Evolutionary conservation across 1,284 basidiomycete species (phyloP).

Genomic region (Meira miltonrushii): DNA sequence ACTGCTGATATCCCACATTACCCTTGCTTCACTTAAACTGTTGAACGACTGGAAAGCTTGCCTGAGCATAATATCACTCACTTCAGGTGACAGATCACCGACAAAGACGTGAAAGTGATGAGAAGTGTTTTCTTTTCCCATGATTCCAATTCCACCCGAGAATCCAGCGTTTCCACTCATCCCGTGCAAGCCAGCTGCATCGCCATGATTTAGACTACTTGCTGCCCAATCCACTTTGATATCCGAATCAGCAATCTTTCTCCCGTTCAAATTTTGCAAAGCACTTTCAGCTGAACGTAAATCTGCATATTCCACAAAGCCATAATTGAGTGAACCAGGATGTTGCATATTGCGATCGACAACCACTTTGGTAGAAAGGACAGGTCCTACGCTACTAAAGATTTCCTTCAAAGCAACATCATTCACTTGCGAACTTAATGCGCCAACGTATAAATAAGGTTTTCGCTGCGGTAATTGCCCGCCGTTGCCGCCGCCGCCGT

Average conservation of each 20-base stretch:
- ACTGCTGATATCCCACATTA: conserved; percentile 68
- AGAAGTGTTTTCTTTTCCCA: conserved; percentile 55
- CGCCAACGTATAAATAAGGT: conserved; percentile 7
- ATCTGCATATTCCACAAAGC: conserved; percentile 88
- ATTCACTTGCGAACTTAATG: conserved; percentile 6
- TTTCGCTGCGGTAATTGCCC: not conserved
- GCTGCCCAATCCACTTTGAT: conserved; percentile 52
- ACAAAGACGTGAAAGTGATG: conserved; percentile 93
- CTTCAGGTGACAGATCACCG: conserved; percentile 93
- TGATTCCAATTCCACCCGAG: not conserved
- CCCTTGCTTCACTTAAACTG: conserved; percentile 87
- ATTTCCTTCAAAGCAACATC: conserved; percentile 6
- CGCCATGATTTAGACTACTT: not conserved
- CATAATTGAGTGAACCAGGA: conserved; percentile 95
- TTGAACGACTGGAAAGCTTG: conserved; percentile 95
- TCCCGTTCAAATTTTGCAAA: conserved; percentile 88
- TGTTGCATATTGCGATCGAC: conserved; percentile 88
- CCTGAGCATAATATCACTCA: conserved; percentile 91
- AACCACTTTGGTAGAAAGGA: conserved; percentile 78
- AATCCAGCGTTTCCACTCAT: not conserved
- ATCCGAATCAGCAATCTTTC: conserved; percentile 88
- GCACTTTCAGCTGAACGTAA: conserved; percentile 96
- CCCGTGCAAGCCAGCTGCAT: not conserved
- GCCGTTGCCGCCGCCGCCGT: not conserved
- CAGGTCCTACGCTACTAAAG: conserved; percentile 1